Evolutionary conservation across 441 rosid genomes (phyloP), one percentile per base, ranked within the genome.

Genomic region (Pelargonium australe): DNA sequence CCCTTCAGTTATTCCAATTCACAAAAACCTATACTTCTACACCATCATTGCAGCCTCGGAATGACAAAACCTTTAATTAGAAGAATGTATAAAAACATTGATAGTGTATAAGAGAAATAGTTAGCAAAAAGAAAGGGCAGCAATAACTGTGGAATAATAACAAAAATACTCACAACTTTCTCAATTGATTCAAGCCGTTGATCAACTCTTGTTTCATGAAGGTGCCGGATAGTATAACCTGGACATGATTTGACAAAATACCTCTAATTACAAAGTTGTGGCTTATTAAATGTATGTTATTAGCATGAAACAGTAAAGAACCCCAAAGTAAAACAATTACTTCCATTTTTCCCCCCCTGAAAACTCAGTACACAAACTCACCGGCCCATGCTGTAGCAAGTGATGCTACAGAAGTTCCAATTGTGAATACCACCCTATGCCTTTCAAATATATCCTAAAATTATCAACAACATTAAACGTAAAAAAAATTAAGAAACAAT

Each of bases 201-300:
- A 57, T 57, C 63, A 57, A 57, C 63, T 57, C 63, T 19, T 57
- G 63, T 19, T 57, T 57, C 63, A 19, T 57, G 63, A 57, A 57
- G 28, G 63, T 57, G 63, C 19, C 63, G 63, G 19, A 57, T 19
- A 7, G 63, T 57, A 57, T 57, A 57, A 57, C 63, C 63, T 57
- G 63, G 20, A 57, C 23, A 17, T 19, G 28, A 57, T 17, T 57
- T 53, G 19, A 20, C 8, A n/a, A 51, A 14, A 51, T n/a, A n/a
- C 57, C 13, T 5, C 60, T 53, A 53, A 53, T 53, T 11, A n/a
- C 60, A 14, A 53, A 7, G 63, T 10, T 57, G 2, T 57, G 63
- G 40, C 40, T 34, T 5, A 34, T 34, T 34, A 34, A 34, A 34
- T 34, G 40, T 34, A 34, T 34, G 7, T 1, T 34, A 34, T 5